A percentile compares a stretch with the other conserved stretches of the same genome.
Evolutionary conservation across 2,329 filamentous ascomycete genomes (phyloP).

Genomic region (Paecilomyces variotii): DNA sequence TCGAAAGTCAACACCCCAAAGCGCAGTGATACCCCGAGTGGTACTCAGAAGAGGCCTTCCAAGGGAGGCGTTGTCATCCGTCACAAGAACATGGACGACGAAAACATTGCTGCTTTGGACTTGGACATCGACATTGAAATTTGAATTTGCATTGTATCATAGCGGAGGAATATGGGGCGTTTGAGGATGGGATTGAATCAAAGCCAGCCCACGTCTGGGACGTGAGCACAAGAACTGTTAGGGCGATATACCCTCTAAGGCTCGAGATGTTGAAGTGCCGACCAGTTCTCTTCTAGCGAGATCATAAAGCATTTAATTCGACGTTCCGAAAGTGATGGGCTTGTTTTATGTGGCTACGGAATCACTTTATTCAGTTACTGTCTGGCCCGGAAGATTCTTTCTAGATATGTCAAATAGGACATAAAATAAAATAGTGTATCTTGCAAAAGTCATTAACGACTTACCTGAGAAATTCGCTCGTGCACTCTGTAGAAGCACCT

Average conservation of each 20-base stretch:
- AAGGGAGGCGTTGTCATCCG: constrained; percentile 58
- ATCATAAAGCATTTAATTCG: neutral
- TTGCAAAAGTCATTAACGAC: neutral
- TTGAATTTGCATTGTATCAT: constrained; percentile 26
- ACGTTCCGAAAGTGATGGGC: neutral
- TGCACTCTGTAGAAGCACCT: neutral
- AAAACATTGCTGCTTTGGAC: constrained; percentile 83
- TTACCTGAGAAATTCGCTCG: neutral
- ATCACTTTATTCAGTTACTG: neutral
- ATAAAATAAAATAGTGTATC: neutral
- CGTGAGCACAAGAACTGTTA: neutral
- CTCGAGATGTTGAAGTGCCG: neutral
- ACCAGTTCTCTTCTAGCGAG: neutral
- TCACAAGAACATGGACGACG: constrained; percentile 76
- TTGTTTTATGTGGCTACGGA: neutral
- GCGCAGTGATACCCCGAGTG: constrained; percentile 27
- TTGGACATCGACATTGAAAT: constrained; percentile 89
- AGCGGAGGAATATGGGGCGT: constrained; percentile 1
- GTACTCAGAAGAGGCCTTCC: constrained; percentile 24
- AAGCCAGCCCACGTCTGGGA: neutral
- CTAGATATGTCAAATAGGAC: neutral
- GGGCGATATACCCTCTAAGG: neutral
- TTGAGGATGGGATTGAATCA: neutral
- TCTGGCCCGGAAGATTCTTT: neutral
- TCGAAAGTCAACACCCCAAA: constrained; percentile 47